A percentile compares a stretch with the other conserved stretches of the same genome.
Conservation (phyloP, 176 grass and related monocot genomes). For the Calamus simplicifolius region DNA sequence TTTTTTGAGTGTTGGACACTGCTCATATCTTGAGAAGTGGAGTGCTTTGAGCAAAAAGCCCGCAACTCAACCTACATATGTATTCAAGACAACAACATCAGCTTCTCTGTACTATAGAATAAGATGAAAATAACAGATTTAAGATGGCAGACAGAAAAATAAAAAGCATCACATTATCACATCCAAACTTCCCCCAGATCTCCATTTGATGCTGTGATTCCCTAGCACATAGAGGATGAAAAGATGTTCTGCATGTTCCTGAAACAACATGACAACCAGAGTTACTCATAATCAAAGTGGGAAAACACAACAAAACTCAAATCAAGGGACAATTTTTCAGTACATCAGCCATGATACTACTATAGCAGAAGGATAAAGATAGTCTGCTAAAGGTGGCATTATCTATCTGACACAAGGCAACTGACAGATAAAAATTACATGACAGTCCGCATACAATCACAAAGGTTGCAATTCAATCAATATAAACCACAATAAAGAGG, state of each 20-base stretch:
- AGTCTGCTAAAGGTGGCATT: too few relatives aligned
- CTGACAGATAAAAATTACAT: too few relatives aligned
- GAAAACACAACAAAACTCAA: too few relatives aligned
- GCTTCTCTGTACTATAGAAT: neutral
- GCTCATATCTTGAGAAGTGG: constrained; percentile 29
- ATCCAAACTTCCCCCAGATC: constrained; percentile 89
- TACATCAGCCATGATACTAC: too few relatives aligned
- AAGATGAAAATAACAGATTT: constrained; percentile 14
- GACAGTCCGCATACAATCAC: too few relatives aligned
- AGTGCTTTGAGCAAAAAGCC: constrained; percentile 95
- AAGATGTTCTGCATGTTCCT: constrained; percentile 84
- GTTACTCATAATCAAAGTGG: too few relatives aligned
- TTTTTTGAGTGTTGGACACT: constrained; percentile 24
- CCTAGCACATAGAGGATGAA: constrained; percentile 96
- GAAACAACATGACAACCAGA: constrained; percentile 10
- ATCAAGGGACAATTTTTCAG: too few relatives aligned
- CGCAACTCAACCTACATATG: constrained; percentile 74
- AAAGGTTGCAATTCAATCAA: too few relatives aligned
- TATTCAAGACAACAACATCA: constrained; percentile 26
- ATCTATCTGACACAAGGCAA: too few relatives aligned
- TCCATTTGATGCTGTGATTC: constrained; percentile 94
- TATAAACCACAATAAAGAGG: too few relatives aligned
- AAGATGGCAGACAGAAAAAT: constrained; percentile 8
- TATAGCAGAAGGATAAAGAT: too few relatives aligned
- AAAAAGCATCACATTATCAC: constrained; percentile 57